Evolutionary conservation across 129 eudicot genomes (phyloP).

Genomic region (Saposhnikovia divaricata): DNA sequence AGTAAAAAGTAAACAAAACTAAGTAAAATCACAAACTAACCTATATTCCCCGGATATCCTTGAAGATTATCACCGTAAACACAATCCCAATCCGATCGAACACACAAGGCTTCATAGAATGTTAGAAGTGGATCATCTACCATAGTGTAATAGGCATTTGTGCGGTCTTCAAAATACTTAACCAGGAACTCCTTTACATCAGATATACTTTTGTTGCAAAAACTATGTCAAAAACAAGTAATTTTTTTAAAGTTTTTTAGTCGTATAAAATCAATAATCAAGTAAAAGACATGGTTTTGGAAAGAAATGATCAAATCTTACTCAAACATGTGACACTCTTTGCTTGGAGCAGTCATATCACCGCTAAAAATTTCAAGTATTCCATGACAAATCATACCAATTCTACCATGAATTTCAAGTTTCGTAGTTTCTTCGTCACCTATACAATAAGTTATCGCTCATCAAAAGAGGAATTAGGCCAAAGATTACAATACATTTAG

Average conservation of each 20-base stretch:
- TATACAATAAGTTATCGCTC: background rate
- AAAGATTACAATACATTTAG: background rate
- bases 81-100: conserved; percentile 30
- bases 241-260: background rate
- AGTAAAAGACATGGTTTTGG: background rate
- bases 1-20: background rate
- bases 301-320: conserved; percentile 17
- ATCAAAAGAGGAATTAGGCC: background rate
- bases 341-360: conserved; percentile 15
- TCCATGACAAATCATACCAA: conserved; percentile 52
- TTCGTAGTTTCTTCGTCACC: conserved; percentile 20
- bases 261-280: background rate
- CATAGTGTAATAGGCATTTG: conserved; percentile 28
- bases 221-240: conserved; percentile 21
- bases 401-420: conserved; percentile 66
- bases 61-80: conserved; percentile 16
- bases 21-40: conserved; percentile 17
- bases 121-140: conserved; percentile 48
- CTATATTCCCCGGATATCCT: conserved; percentile 15
- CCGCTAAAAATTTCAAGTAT: conserved; percentile 28
- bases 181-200: conserved; percentile 42
- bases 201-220: conserved; percentile 33
- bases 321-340: conserved; percentile 45
- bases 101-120: conserved; percentile 52
- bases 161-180: conserved; percentile 42